Evolutionary conservation across 306 rosid genomes (phyloP).

Genomic region (Cicer chorassanicum): DNA sequence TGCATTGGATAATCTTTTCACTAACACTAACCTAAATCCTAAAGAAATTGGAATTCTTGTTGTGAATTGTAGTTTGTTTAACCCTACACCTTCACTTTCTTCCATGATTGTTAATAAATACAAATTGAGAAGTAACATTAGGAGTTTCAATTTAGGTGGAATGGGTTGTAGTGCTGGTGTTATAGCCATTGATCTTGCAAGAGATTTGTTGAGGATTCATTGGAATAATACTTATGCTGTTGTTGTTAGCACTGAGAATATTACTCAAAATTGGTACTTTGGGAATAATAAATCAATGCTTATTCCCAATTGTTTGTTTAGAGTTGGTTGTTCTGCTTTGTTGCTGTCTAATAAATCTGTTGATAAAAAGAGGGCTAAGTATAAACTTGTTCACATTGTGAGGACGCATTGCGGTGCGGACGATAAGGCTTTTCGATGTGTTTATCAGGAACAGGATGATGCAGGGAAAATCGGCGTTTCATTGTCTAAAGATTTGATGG

Average conservation of each 20-base stretch:
- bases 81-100: conserved; percentile 73
- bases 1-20: conserved; percentile 61
- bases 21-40: conserved; percentile 55
- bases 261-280: conserved; percentile 78
- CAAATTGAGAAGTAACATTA: conserved; percentile 57
- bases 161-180: conserved; percentile 88
- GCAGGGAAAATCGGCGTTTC: conserved; percentile 66
- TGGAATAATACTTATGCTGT: conserved; percentile 59
- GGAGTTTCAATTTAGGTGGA: conserved; percentile 67
- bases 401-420: conserved; percentile 68
- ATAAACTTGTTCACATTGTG: conserved; percentile 65
- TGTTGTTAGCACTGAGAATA: conserved; percentile 79
- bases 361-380: conserved; percentile 56
- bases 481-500: conserved; percentile 67
- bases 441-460: conserved; percentile 62
- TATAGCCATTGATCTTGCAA: conserved; percentile 70
- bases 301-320: conserved; percentile 75
- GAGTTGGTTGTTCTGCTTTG: conserved; percentile 65
- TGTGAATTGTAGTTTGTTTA: conserved; percentile 74
- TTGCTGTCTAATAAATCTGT: conserved; percentile 57
- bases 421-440: conserved; percentile 62
- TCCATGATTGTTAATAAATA: conserved; percentile 72
- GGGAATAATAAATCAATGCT: conserved; percentile 72
- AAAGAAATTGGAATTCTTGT: conserved; percentile 67
- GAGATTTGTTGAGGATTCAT: conserved; percentile 67